These are phyloP conservation scores for Colletotrichum sp. DNA, from an alignment of 2,329 filamentous ascomycete species.

Conservation along the genomic window DNA sequence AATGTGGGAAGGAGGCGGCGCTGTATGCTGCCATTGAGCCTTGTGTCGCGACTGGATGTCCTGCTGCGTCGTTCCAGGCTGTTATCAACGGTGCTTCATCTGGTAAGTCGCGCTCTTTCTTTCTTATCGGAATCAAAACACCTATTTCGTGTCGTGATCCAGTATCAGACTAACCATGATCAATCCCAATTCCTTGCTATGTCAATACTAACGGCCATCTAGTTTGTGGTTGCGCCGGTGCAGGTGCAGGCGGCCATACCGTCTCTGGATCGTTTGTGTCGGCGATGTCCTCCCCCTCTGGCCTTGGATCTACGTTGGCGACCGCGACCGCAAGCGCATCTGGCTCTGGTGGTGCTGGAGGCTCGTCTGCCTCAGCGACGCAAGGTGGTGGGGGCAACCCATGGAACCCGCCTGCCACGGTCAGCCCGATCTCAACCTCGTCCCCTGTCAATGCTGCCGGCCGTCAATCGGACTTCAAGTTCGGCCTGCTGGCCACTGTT, in stretches of 20 bases:
- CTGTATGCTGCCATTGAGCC: slow-evolving; percentile 28
- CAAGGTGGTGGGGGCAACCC: background rate
- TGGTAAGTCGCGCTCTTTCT: background rate
- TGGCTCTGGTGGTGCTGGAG: background rate
- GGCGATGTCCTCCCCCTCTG: background rate
- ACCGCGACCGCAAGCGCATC: background rate
- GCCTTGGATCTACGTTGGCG: background rate
- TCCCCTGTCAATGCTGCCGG: slow-evolving; percentile 4
- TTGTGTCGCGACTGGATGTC: slow-evolving; percentile 30
- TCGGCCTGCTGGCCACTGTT: background rate
- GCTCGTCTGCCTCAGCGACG: background rate
- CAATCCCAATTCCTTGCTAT: too few species aligned
- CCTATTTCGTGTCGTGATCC: too few species aligned
- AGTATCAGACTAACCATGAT: too few species aligned
- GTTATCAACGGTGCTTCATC: slow-evolving; percentile 29
- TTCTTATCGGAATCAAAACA: rapidly evolving
- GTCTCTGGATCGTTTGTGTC: slow-evolving; percentile 11
- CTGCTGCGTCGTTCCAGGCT: slow-evolving; percentile 23
- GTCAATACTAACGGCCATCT: too few species aligned
- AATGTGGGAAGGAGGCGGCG: slow-evolving; percentile 26
- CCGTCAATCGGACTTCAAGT: background rate
- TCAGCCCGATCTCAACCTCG: background rate
- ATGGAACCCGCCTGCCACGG: slow-evolving; percentile 3
- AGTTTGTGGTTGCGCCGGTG: slow-evolving; percentile 14
- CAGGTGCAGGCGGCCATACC: background rate